Conservation (phyloP, 163 green algal genomes). For the Chloromonas sp. region DNA sequence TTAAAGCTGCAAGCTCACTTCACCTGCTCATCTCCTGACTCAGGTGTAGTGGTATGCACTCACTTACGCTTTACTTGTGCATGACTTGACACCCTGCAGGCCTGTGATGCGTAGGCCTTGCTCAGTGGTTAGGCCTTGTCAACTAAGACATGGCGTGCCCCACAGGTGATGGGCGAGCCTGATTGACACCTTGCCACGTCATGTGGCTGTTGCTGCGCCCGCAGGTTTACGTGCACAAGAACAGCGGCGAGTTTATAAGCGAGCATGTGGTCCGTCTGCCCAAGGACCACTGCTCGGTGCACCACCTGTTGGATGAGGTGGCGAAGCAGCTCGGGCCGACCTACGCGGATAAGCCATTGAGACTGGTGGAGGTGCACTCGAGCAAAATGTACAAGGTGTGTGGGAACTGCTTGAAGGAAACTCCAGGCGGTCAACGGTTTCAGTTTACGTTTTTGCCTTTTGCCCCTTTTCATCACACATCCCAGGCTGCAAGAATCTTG, state of each 20-base stretch:
- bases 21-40: no score
- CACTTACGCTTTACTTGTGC: no score
- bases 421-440: slow-evolving; percentile 4
- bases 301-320: slow-evolving; percentile 67
- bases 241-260: slow-evolving; percentile 61
- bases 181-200: no score
- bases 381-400: slow-evolving; percentile 83
- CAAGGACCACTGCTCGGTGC: slow-evolving; percentile 55
- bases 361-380: slow-evolving; percentile 81
- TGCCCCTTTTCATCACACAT: no score
- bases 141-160: no score
- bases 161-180: no score
- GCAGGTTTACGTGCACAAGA: slow-evolving; percentile 66
- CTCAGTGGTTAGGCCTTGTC: no score
- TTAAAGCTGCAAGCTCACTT: background rate
- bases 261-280: slow-evolving; percentile 71
- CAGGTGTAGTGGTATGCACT: no score
- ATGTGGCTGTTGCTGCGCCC: slow-evolving; percentile 18
- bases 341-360: slow-evolving; percentile 49
- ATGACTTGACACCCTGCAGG: no score
- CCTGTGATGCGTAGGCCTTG: no score
- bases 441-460: slow-evolving; percentile 1
- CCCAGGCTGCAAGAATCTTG: no score
- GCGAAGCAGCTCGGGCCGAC: slow-evolving; percentile 42
- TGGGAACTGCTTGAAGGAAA: background rate